A percentile compares a stretch with the other conserved stretches of the same genome.
These are phyloP conservation scores for Starmerella davenportii DNA, from an alignment of 805 yeast genomes.

Conservation along the genomic window DNA sequence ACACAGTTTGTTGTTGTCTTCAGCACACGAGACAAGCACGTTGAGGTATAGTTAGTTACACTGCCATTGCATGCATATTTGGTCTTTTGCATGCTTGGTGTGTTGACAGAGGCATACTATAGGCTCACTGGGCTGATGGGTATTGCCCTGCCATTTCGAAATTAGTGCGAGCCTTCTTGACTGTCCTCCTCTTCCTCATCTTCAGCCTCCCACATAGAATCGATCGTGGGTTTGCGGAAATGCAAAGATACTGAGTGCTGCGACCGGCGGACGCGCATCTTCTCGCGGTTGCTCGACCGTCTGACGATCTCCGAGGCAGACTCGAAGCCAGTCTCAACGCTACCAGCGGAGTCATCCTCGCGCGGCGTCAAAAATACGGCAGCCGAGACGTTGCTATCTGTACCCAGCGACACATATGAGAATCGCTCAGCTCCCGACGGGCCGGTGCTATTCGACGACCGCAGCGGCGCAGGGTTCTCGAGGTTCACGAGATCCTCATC, in stretches of 20 bases:
- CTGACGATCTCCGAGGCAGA: background rate
- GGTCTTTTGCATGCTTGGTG: no score
- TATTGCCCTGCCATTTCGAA: no score
- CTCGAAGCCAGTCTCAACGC: background rate
- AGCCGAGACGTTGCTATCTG: background rate
- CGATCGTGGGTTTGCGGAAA: constrained; percentile 12
- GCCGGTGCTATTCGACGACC: background rate
- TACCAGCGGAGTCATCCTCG: background rate
- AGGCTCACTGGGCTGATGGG: no score
- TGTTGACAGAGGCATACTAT: no score
- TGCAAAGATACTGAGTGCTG: background rate
- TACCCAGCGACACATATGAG: no score
- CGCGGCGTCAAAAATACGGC: background rate
- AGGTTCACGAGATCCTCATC: background rate
- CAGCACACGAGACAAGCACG: no score
- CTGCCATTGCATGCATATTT: no score
- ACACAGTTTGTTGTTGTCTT: no score
- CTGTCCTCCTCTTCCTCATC: constrained; percentile 4
- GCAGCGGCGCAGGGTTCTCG: background rate
- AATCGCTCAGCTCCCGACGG: no score
- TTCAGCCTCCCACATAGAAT: constrained; percentile 12
- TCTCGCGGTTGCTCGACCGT: background rate
- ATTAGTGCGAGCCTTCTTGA: no score
- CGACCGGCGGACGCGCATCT: background rate
- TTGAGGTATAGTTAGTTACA: no score